Percentiles rank a stretch among this genome's conserved stretches.
These are phyloP conservation scores for Petrea volubilis DNA, from an alignment of 257 asterid species.

Conservation along the genomic window DNA sequence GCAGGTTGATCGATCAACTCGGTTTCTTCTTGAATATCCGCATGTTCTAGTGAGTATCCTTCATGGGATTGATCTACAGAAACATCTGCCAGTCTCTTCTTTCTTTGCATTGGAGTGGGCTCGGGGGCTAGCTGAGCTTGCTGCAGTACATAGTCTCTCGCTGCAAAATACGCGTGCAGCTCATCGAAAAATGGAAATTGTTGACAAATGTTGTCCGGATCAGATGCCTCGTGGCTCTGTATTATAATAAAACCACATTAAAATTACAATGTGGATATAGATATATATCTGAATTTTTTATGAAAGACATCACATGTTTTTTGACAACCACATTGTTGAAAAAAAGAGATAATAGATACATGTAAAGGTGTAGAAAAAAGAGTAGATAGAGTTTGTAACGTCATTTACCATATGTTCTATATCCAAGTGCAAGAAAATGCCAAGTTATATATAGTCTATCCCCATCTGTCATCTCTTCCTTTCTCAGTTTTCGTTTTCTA, in stretches of 20 bases:
- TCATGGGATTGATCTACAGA: slow-evolving; percentile 24
- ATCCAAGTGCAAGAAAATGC: too few species aligned
- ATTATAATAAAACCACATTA: slow-evolving; percentile 1
- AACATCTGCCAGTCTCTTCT: slow-evolving; percentile 26
- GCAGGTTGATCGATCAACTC: slow-evolving; percentile 19
- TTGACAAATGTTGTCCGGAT: slow-evolving; percentile 29
- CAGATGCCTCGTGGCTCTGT: slow-evolving; percentile 45
- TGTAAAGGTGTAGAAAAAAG: too few species aligned
- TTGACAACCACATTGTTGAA: too few species aligned
- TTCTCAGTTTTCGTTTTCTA: too few species aligned
- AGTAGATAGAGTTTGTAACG: too few species aligned
- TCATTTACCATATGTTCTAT: too few species aligned
- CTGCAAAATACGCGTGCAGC: slow-evolving; percentile 38
- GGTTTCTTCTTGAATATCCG: slow-evolving; percentile 22
- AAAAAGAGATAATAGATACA: too few species aligned
- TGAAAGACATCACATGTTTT: too few species aligned
- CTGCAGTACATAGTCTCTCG: slow-evolving; percentile 28
- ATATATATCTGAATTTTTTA: too few species aligned
- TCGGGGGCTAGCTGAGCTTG: background rate
- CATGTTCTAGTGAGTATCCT: slow-evolving; percentile 17
- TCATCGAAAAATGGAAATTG: slow-evolving; percentile 47
- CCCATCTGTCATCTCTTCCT: too few species aligned
- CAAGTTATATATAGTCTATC: too few species aligned
- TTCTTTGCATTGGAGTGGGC: slow-evolving; percentile 4
- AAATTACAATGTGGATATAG: background rate